Evolutionary conservation across 257 asterid species (phyloP).

Genomic region (Gentiana dahurica): DNA sequence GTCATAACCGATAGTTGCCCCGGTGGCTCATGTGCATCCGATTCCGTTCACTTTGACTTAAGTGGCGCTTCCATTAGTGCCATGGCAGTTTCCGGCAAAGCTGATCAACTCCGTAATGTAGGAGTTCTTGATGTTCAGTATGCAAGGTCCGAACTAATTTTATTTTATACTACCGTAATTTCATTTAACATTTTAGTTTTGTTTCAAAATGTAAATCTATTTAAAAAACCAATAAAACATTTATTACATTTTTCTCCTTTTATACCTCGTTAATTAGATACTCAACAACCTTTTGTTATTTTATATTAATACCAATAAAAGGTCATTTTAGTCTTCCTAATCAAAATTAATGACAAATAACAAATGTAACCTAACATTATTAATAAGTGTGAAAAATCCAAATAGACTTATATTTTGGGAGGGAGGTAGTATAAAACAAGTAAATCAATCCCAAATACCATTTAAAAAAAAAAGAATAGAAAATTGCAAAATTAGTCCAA

Average conservation of each 20-base stretch:
- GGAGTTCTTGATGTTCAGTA: constrained; percentile 58
- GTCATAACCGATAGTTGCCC: constrained; percentile 67
- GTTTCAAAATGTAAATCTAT: too few relatives aligned
- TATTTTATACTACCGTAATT: too few relatives aligned
- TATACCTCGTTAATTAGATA: too few relatives aligned
- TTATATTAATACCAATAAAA: neutral
- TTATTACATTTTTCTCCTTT: too few relatives aligned
- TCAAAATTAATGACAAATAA: too few relatives aligned
- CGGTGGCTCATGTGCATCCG: constrained; percentile 43
- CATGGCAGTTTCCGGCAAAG: constrained; percentile 54
- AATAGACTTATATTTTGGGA: too few relatives aligned
- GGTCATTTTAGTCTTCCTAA: too few relatives aligned
- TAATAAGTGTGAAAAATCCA: too few relatives aligned
- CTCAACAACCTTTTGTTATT: neutral
- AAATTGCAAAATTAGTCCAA: neutral
- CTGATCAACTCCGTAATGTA: constrained; percentile 42
- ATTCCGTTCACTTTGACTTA: constrained; percentile 51
- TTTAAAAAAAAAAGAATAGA: neutral
- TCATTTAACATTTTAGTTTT: neutral
- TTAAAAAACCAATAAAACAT: too few relatives aligned
- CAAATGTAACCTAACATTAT: too few relatives aligned
- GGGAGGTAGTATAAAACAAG: too few relatives aligned
- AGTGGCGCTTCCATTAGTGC: constrained; percentile 84
- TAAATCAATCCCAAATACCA: too few relatives aligned
- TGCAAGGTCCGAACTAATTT: constrained; percentile 24